Evolutionary conservation across 2,329 filamentous ascomycete genomes (phyloP).

Genomic region (Phoma sp.): DNA sequence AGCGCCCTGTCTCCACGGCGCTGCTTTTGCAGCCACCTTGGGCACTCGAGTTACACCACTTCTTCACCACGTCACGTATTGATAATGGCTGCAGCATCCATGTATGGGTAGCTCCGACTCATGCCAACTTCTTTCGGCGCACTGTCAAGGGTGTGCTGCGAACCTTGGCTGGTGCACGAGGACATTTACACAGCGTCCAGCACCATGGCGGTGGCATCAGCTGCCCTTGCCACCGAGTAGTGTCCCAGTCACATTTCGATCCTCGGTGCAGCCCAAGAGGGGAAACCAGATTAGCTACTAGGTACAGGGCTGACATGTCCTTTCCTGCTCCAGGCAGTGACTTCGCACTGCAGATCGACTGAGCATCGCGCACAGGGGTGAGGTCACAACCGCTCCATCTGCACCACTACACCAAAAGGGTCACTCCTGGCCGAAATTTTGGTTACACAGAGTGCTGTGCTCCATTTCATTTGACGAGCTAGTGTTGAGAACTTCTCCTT

Average conservation of each 20-base stretch:
- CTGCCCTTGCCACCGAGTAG: slow-evolving; percentile 30
- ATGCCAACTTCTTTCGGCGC: background rate
- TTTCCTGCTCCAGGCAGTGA: background rate
- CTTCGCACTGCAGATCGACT: slow-evolving; percentile 6
- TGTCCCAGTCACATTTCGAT: slow-evolving; percentile 10
- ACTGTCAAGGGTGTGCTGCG: slow-evolving; percentile 13
- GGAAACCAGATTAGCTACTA: slow-evolving; percentile 1
- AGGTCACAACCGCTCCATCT: slow-evolving; percentile 10
- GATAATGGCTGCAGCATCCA: background rate
- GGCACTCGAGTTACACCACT: background rate
- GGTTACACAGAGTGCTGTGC: slow-evolving; percentile 31
- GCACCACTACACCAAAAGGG: slow-evolving; percentile 29
- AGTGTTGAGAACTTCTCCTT: slow-evolving; percentile 16
- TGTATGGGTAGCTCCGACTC: background rate
- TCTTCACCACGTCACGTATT: background rate
- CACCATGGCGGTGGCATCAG: slow-evolving; percentile 18
- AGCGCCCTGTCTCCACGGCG: slow-evolving; percentile 5
- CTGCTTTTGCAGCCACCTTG: slow-evolving; percentile 8
- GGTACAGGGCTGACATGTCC: background rate
- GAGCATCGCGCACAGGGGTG: background rate
- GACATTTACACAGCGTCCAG: slow-evolving; percentile 10
- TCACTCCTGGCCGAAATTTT: slow-evolving; percentile 21
- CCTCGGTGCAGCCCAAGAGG: slow-evolving; percentile 6
- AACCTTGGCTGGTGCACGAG: slow-evolving; percentile 18
- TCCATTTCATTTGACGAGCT: slow-evolving; percentile 25